A percentile compares a stretch with the other conserved stretches of the same genome.
Conservation (phyloP, 352 stramenopile genomes). For the Phytophthora brassicae region DNA sequence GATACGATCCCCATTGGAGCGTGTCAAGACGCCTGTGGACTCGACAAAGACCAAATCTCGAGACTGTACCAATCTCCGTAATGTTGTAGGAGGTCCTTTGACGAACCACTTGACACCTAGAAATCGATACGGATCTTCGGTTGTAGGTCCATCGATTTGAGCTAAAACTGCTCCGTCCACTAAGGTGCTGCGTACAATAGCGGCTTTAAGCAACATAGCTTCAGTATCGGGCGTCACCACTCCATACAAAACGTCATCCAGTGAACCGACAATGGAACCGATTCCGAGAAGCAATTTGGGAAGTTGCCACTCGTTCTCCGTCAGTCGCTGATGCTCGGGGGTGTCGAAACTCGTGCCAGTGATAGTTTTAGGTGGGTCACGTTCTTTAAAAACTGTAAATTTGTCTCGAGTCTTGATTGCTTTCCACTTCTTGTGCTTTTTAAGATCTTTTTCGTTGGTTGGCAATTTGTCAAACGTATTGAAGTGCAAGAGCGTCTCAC, state of each 20-base stretch:
- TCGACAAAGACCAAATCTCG: conserved; percentile 50
- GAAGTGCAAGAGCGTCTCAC: conserved; percentile 38
- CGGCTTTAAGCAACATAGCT: conserved; percentile 45
- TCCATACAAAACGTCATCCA: conserved; percentile 71
- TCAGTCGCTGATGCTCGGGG: conserved; percentile 33
- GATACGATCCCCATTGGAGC: conserved; percentile 30
- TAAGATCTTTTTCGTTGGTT: conserved; percentile 13
- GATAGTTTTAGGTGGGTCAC: conserved; percentile 31
- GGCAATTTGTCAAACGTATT: conserved; percentile 26
- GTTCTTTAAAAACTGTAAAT: conserved; percentile 43
- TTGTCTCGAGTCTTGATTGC: conserved; percentile 45
- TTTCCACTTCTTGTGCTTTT: conserved; percentile 41
- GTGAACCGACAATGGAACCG: conserved; percentile 45
- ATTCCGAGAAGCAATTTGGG: conserved; percentile 49
- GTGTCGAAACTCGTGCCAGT: conserved; percentile 31
- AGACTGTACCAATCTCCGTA: conserved; percentile 35
- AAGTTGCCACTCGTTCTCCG: conserved; percentile 40
- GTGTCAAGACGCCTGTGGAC: conserved; percentile 33
- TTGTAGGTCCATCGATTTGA: conserved; percentile 32
- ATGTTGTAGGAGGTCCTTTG: conserved; percentile 32
- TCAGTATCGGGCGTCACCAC: conserved; percentile 37
- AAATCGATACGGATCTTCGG: conserved; percentile 41
- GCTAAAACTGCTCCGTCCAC: conserved; percentile 43
- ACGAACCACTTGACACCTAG: conserved; percentile 58
- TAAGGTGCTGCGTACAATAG: conserved; percentile 34